phyloP scores from a whole-genome alignment of 2,329 filamentous ascomycete species.

The Tolypocladium tropicale region DNA sequence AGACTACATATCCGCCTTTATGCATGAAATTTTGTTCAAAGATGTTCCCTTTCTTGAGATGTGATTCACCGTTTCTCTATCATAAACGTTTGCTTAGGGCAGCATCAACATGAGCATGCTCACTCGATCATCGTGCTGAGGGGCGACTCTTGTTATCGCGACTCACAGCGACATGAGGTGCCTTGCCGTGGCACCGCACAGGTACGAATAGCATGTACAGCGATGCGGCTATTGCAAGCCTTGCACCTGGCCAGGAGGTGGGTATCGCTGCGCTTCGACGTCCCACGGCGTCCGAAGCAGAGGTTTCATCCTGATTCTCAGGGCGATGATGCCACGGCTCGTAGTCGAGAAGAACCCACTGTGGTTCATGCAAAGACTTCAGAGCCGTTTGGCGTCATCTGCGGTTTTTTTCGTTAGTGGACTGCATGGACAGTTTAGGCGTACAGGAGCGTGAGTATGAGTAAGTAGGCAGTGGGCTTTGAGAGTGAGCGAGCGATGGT shows the following conservation, averaged over 20 bases:
- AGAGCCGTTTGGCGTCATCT: not conserved
- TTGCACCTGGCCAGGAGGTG: not conserved
- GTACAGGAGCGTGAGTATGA: not conserved
- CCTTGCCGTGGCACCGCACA: too few species aligned
- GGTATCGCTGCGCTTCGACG: not conserved
- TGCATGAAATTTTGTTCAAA: not conserved
- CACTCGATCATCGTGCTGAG: too few species aligned
- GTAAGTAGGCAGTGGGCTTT: not conserved
- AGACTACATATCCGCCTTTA: slow-evolving; percentile 1
- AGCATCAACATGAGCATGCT: too few species aligned
- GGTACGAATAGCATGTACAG: not conserved
- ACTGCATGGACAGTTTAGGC: not conserved
- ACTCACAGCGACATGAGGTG: too few species aligned
- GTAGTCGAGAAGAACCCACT: not conserved
- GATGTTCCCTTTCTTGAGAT: not conserved
- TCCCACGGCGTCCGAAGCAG: not conserved
- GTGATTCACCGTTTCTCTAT: not conserved
- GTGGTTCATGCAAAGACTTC: not conserved
- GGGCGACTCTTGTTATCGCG: too few species aligned
- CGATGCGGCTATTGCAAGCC: not conserved
- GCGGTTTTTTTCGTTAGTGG: not conserved
- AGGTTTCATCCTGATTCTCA: not conserved
- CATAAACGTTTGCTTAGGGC: not conserved
- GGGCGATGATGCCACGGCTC: too few species aligned
- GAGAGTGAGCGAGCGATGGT: not conserved